Percentiles rank a stretch among this genome's conserved stretches.
Evolutionary conservation across 306 rosid genomes (phyloP).

Genomic region (Cicer judaicum): DNA sequence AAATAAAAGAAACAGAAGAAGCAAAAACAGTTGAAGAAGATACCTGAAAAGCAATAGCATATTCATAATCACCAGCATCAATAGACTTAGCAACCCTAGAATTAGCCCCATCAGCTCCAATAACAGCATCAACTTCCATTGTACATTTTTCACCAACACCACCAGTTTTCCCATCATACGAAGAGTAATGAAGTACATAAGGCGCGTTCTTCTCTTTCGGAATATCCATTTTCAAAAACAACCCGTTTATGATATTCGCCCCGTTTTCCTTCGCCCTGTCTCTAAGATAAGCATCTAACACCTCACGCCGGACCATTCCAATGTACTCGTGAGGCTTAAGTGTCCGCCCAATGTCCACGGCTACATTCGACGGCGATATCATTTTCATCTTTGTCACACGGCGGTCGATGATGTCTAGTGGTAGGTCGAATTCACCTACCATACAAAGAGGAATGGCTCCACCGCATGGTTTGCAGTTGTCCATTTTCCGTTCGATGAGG

Average conservation of each 20-base stretch:
- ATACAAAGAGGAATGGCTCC: constrained; percentile 98
- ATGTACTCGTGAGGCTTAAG: constrained; percentile 94
- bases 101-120: constrained; percentile 98
- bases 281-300: constrained; percentile 74
- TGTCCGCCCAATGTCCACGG: constrained; percentile 86
- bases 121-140: constrained; percentile 90
- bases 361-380: constrained; percentile 98
- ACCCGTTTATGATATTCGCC: constrained; percentile 76
- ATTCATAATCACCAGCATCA: constrained; percentile 91
- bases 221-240: constrained; percentile 84
- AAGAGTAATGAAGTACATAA: constrained; percentile 75
- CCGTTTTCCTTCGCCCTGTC: constrained; percentile 80
- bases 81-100: constrained; percentile 92
- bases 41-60: constrained; percentile 57
- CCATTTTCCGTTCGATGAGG: constrained; percentile 86
- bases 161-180: constrained; percentile 70
- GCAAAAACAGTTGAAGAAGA: too few species aligned
- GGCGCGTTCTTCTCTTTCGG: constrained; percentile 66
- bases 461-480: constrained; percentile 97
- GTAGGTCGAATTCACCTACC: constrained; percentile 94
- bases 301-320: constrained; percentile 96
- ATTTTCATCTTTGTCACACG: constrained; percentile 97
- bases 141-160: constrained; percentile 76
- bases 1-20: too few species aligned
- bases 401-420: constrained; percentile 89